Percentiles rank a stretch among this genome's conserved stretches.
Conservation (phyloP, 345 rosid genomes). For the Excoecaria cochinchinensis region DNA sequence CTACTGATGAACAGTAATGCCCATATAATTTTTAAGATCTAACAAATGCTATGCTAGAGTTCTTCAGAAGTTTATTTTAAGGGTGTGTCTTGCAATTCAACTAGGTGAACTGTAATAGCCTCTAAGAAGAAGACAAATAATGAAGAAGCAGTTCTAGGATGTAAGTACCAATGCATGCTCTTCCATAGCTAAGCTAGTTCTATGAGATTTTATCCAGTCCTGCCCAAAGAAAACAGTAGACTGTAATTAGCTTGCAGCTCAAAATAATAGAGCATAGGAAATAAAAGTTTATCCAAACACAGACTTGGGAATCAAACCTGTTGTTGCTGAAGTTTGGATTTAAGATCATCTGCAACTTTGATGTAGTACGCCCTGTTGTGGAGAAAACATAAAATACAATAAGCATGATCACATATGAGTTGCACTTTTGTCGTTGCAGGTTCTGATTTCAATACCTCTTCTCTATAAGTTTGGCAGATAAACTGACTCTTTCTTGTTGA, state of each 20-base stretch:
- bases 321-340: constrained; percentile 51
- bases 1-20: background rate
- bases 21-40: background rate
- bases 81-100: background rate
- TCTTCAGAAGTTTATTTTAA: background rate
- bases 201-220: constrained; percentile 54
- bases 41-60: background rate
- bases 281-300: constrained; percentile 6
- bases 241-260: constrained; percentile 8
- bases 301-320: constrained; percentile 40
- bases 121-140: background rate
- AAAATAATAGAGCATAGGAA: background rate
- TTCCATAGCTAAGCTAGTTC: constrained; percentile 25
- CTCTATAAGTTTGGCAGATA: constrained; percentile 44
- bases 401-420: constrained; percentile 6
- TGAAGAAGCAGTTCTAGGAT: background rate
- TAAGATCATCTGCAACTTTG: constrained; percentile 45
- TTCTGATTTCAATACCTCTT: constrained; percentile 50
- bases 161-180: constrained; percentile 37
- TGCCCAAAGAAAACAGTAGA: constrained; percentile 24
- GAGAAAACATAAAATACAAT: constrained; percentile 4
- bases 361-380: constrained; percentile 51
- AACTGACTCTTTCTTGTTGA: constrained; percentile 51
- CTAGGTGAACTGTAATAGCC: background rate
- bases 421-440: constrained; percentile 13